Evolutionary conservation across 1,284 basidiomycete genomes (phyloP).

Genomic region (Porogramme epimiltina): DNA sequence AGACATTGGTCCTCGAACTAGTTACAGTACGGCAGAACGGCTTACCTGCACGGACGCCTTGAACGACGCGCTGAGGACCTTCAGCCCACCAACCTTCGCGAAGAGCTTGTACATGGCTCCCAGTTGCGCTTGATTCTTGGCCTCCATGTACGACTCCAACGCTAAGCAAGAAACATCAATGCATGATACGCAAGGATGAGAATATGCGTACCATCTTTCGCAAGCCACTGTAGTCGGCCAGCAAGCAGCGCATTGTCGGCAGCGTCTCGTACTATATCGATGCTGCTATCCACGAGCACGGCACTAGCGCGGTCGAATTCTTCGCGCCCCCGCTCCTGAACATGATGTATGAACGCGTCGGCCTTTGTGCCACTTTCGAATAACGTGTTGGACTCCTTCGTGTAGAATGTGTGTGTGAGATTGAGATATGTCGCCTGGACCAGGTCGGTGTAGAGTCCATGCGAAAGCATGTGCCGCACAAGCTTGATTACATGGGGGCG

Average conservation of each 20-base stretch:
- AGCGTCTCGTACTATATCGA: conserved; percentile 47
- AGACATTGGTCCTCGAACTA: neutral
- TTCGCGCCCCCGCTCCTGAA: conserved; percentile 48
- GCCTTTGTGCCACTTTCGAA: conserved; percentile 45
- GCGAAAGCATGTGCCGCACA: conserved; percentile 53
- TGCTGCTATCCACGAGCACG: conserved; percentile 53
- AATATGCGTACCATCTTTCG: conserved; percentile 48
- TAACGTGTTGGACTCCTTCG: conserved; percentile 46
- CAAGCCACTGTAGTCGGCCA: conserved; percentile 57
- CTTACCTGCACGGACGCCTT: conserved; percentile 57
- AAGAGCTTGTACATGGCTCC: conserved; percentile 65
- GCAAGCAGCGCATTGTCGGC: conserved; percentile 56
- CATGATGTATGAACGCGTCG: conserved; percentile 55
- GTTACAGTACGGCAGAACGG: neutral
- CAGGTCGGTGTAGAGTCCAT: conserved; percentile 51
- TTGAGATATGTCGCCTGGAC: conserved; percentile 59
- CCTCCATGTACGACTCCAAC: conserved; percentile 58
- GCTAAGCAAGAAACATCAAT: conserved; percentile 39
- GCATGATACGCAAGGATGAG: neutral
- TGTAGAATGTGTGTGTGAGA: conserved; percentile 54
- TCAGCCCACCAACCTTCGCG: conserved; percentile 56
- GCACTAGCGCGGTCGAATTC: conserved; percentile 57
- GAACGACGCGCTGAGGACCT: conserved; percentile 64
- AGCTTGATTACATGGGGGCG: conserved; percentile 47
- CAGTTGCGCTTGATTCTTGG: conserved; percentile 51